Evolutionary conservation across 192 early-diverging fungal genomes (phyloP).

Genomic region (Entomortierella lignicola): DNA sequence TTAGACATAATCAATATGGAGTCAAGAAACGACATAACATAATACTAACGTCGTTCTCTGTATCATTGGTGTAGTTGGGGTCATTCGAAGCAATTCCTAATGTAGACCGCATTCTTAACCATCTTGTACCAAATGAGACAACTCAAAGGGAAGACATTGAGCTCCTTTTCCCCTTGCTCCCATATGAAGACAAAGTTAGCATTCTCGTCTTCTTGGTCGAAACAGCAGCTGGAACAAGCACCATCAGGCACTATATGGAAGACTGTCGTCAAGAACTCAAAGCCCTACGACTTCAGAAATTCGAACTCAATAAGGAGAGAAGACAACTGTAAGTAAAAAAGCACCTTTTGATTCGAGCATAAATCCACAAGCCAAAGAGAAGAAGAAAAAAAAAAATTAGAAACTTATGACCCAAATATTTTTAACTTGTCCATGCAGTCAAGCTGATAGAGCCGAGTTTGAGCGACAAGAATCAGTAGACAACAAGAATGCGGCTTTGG

Average conservation of each 20-base stretch:
- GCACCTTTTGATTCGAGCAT: too few relatives aligned
- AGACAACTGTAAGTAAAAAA: conserved; percentile 68
- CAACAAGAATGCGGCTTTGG: conserved; percentile 9
- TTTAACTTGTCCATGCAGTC: conserved; percentile 11
- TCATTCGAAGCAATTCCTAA: conserved; percentile 58
- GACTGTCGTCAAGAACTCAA: conserved; percentile 74
- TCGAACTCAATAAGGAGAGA: conserved; percentile 75
- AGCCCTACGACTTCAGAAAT: conserved; percentile 79
- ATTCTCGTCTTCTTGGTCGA: conserved; percentile 73
- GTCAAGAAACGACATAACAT: too few relatives aligned
- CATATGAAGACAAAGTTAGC: conserved; percentile 64
- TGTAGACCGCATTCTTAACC: conserved; percentile 57
- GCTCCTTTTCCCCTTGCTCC: conserved; percentile 51
- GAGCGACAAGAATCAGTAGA: conserved; percentile 46
- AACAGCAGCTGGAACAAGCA: conserved; percentile 67
- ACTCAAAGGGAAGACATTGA: conserved; percentile 55
- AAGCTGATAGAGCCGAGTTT: conserved; percentile 58
- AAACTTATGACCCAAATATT: too few relatives aligned
- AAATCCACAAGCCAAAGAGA: too few relatives aligned
- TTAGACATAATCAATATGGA: neutral
- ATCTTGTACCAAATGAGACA: conserved; percentile 56
- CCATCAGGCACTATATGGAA: conserved; percentile 78
- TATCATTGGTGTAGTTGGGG: conserved; percentile 41
- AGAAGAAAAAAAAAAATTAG: too few relatives aligned
- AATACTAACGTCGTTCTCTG: too few relatives aligned